These are phyloP conservation scores for Bipolaris victoriae DNA, from an alignment of 2,329 filamentous ascomycete species.

Conservation along the genomic window DNA sequence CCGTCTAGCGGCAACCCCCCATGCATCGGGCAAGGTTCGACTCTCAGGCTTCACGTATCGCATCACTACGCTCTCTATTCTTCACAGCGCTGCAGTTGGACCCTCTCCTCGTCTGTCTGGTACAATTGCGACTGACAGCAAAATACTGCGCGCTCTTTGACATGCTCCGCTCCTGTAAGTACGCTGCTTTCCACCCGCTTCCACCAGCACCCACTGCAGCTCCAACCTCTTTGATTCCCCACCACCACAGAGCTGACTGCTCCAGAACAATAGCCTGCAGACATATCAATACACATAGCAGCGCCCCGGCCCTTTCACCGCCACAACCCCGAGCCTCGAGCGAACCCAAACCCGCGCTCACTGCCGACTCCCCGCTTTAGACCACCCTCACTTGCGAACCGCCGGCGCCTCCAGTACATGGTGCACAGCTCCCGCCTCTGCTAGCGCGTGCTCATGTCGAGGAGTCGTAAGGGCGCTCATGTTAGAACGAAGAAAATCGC, in stretches of 20 bases:
- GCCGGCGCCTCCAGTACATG: slow-evolving; percentile 31
- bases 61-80: slow-evolving; percentile 50
- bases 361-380: slow-evolving; percentile 22
- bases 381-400: slow-evolving; percentile 20
- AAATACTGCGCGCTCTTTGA: slow-evolving; percentile 30
- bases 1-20: slow-evolving; percentile 13
- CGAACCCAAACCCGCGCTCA: slow-evolving; percentile 19
- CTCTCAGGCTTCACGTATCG: slow-evolving; percentile 28
- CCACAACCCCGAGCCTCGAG: slow-evolving; percentile 9
- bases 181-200: slow-evolving; percentile 36
- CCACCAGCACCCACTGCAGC: slow-evolving; percentile 27
- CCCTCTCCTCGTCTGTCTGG: slow-evolving; percentile 24
- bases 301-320: slow-evolving; percentile 9
- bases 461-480: slow-evolving; percentile 50
- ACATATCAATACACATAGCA: slow-evolving; percentile 27
- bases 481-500: slow-evolving; percentile 57
- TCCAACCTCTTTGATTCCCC: slow-evolving; percentile 28
- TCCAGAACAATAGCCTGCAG: slow-evolving; percentile 20
- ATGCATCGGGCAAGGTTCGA: slow-evolving; percentile 18
- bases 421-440: slow-evolving; percentile 33
- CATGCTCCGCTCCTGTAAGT: slow-evolving; percentile 35
- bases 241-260: slow-evolving; percentile 29
- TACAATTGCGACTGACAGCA: slow-evolving; percentile 43
- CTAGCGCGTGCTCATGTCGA: slow-evolving; percentile 44
- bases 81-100: slow-evolving; percentile 42